Percentiles rank a stretch among this genome's conserved stretches.
Evolutionary conservation across 495 filamentous ascomycete genomes (phyloP).

Genomic region (Penicillium robsamsonii): DNA sequence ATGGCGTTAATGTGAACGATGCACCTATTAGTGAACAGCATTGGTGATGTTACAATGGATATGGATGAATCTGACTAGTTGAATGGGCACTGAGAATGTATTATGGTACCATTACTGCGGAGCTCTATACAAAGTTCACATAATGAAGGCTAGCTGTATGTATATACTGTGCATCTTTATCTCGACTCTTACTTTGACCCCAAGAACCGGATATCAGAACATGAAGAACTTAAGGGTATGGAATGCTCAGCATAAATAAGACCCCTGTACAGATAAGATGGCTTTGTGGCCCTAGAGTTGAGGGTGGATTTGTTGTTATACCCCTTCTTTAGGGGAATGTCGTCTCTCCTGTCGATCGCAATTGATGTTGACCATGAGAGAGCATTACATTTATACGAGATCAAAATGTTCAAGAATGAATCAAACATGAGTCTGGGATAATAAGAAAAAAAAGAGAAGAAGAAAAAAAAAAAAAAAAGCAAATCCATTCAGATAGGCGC

Average conservation of each 20-base stretch:
- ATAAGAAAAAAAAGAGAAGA: neutral
- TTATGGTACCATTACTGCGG: neutral
- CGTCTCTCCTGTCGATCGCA: neutral
- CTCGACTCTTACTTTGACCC: neutral
- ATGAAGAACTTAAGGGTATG: neutral
- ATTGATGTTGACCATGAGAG: neutral
- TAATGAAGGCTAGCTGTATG: neutral
- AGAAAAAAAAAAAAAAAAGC: neutral
- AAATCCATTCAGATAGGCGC: neutral
- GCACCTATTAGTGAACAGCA: constrained; percentile 72
- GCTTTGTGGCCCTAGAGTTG: neutral
- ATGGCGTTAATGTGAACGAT: constrained; percentile 68
- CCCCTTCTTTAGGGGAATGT: constrained; percentile 19
- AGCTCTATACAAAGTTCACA: neutral
- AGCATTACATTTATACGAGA: neutral
- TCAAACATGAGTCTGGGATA: neutral
- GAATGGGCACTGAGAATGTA: neutral
- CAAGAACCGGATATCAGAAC: neutral
- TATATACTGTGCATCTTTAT: neutral
- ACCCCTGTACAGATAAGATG: neutral
- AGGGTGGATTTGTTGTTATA: constrained; percentile 11
- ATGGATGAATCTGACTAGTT: neutral
- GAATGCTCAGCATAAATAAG: neutral
- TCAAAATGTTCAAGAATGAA: neutral
- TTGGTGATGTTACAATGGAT: constrained; percentile 51